A percentile compares a stretch with the other conserved stretches of the same genome.
Evolutionary conservation across 371 early-diverging fungal species (phyloP).

Genomic region (Mucor piriformis): DNA sequence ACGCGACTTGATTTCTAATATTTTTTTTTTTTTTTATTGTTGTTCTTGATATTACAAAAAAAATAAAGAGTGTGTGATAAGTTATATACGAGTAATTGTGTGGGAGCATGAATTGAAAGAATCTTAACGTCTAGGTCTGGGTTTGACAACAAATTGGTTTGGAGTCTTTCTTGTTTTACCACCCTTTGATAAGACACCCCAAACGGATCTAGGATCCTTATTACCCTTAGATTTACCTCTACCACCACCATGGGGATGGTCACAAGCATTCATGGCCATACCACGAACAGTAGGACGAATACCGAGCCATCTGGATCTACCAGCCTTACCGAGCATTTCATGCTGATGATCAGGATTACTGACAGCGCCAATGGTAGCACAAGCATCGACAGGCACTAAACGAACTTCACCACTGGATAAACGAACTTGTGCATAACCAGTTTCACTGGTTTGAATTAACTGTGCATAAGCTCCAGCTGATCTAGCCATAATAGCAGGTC

Average conservation of each 20-base stretch:
- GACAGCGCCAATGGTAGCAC: conserved; percentile 93
- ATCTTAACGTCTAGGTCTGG: conserved; percentile 71
- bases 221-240: conserved; percentile 94
- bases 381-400: conserved; percentile 84
- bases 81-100: background rate
- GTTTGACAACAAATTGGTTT: conserved; percentile 80
- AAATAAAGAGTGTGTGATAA: background rate
- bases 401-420: conserved; percentile 90
- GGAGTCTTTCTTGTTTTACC: conserved; percentile 85
- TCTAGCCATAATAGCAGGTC: conserved; percentile 84
- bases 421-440: conserved; percentile 87
- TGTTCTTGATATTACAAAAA: conserved; percentile 11
- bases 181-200: conserved; percentile 97
- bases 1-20: background rate
- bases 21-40: conserved; percentile 9
- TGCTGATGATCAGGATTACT: conserved; percentile 92
- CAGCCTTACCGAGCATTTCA: conserved; percentile 91
- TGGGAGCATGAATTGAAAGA: background rate
- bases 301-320: conserved; percentile 83
- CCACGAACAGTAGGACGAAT: conserved; percentile 97
- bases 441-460: conserved; percentile 77
- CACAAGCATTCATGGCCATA: conserved; percentile 98
- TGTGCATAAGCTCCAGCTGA: conserved; percentile 93
- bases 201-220: conserved; percentile 89
- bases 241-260: conserved; percentile 99